phyloP scores from a whole-genome alignment of 306 rosid species.

The Lathyrus sativus region DNA sequence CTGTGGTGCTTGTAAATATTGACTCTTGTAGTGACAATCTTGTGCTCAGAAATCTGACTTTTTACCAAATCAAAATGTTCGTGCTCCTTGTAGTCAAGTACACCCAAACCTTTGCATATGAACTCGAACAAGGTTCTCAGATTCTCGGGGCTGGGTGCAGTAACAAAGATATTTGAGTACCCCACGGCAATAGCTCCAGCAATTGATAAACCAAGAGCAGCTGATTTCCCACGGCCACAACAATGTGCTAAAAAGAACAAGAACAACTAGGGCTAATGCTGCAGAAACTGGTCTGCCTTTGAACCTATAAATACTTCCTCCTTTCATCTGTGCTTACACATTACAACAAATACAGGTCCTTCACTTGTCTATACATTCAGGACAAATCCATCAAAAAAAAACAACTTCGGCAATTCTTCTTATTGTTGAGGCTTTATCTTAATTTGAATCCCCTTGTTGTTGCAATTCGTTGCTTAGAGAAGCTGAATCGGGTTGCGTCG shows the following conservation, averaged over 20 bases:
- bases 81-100: too few species aligned
- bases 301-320: slow-evolving; percentile 47
- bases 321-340: slow-evolving; percentile 59
- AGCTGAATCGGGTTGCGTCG: background rate
- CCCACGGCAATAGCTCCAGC: too few species aligned
- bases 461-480: slow-evolving; percentile 1
- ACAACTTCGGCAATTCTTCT: slow-evolving; percentile 15
- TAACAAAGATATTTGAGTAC: too few species aligned
- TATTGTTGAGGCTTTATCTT: slow-evolving; percentile 35
- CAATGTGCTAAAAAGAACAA: slow-evolving; percentile 53
- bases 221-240: slow-evolving; percentile 80
- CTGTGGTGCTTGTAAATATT: too few species aligned
- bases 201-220: too few species aligned
- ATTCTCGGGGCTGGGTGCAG: too few species aligned
- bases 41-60: too few species aligned
- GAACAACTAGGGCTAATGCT: slow-evolving; percentile 51
- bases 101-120: too few species aligned
- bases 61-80: too few species aligned
- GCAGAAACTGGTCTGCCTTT: slow-evolving; percentile 58
- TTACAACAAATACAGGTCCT: too few species aligned
- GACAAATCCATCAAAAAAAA: slow-evolving; percentile 25
- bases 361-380: slow-evolving; percentile 31
- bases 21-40: too few species aligned
- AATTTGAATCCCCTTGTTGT: slow-evolving; percentile 12
- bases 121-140: too few species aligned